A percentile compares a stretch with the other conserved stretches of the same genome.
Evolutionary conservation across 345 rosid genomes (phyloP).

Genomic region (Toxicodendron radicans): DNA sequence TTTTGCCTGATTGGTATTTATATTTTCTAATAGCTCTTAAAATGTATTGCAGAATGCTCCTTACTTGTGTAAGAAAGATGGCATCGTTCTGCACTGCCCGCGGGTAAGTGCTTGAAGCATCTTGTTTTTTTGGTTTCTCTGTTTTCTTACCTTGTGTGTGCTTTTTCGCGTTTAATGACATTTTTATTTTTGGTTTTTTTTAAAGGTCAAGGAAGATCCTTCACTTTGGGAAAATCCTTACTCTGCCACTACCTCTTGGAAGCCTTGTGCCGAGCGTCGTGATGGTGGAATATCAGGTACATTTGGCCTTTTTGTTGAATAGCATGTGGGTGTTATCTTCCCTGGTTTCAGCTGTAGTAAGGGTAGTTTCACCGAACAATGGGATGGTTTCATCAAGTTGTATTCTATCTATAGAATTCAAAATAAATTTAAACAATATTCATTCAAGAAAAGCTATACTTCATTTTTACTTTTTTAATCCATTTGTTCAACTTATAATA

Average conservation of each 20-base stretch:
- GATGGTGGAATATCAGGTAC: conserved; percentile 77
- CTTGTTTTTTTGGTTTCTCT: not conserved
- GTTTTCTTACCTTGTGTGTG: not conserved
- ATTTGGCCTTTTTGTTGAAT: not conserved
- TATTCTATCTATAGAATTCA: not conserved
- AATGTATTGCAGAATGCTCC: conserved; percentile 64
- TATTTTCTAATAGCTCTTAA: not conserved
- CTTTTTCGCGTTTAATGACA: not conserved
- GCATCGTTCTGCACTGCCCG: conserved; percentile 92
- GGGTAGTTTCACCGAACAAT: not conserved
- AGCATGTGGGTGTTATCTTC: not conserved
- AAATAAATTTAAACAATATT: not conserved
- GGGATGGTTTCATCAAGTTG: not conserved
- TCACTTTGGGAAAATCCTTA: conserved; percentile 97
- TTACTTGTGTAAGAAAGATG: conserved; percentile 92
- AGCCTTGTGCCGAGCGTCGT: conserved; percentile 97
- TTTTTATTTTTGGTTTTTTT: conserved; percentile 8
- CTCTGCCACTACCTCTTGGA: conserved; percentile 98
- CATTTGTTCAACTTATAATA: not conserved
- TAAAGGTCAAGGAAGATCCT: conserved; percentile 85
- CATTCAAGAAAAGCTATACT: not conserved
- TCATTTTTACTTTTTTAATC: not conserved
- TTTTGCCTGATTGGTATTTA: not conserved
- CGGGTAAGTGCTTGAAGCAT: conserved; percentile 53
- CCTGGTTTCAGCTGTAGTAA: not conserved